Conservation (phyloP, 2,329 filamentous ascomycete genomes). For the Phyllosticta citrichinensis region DNA sequence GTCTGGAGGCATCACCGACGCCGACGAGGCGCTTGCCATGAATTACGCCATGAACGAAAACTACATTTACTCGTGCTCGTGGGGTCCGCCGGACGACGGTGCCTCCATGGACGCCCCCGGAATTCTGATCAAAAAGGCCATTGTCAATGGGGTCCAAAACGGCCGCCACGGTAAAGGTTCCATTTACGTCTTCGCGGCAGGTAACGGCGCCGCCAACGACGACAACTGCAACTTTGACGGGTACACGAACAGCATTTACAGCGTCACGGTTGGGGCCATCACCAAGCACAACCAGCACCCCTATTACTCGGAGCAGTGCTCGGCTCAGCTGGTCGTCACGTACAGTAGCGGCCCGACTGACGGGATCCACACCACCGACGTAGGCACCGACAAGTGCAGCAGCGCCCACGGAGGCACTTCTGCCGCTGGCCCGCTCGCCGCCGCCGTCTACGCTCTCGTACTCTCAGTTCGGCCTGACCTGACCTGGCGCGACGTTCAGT, state of each 20-base stretch:
- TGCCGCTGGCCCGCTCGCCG: conserved; percentile 84
- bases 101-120: conserved; percentile 88
- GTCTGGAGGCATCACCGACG: conserved; percentile 79
- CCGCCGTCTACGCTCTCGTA: conserved; percentile 83
- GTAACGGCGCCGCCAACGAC: conserved; percentile 75
- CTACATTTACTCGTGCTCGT: conserved; percentile 97
- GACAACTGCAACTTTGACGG: conserved; percentile 99
- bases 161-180: conserved; percentile 76
- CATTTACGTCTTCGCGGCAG: conserved; percentile 93
- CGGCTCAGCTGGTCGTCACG: conserved; percentile 87
- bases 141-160: conserved; percentile 85
- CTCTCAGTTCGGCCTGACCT: conserved; percentile 77
- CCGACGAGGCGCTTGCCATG: conserved; percentile 84
- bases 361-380: conserved; percentile 92
- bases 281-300: conserved; percentile 81
- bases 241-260: conserved; percentile 99
- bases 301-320: conserved; percentile 94
- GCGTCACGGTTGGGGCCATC: conserved; percentile 89
- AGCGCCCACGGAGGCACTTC: conserved; percentile 86
- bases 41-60: conserved; percentile 89
- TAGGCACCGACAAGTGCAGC: conserved; percentile 73
- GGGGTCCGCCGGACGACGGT: conserved; percentile 93
- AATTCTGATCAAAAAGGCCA: conserved; percentile 76
- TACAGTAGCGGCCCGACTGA: conserved; percentile 88
- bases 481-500: conserved; percentile 90